phyloP scores from a whole-genome alignment of 768 basidiomycete genomes.

The Lentinula sp. region DNA sequence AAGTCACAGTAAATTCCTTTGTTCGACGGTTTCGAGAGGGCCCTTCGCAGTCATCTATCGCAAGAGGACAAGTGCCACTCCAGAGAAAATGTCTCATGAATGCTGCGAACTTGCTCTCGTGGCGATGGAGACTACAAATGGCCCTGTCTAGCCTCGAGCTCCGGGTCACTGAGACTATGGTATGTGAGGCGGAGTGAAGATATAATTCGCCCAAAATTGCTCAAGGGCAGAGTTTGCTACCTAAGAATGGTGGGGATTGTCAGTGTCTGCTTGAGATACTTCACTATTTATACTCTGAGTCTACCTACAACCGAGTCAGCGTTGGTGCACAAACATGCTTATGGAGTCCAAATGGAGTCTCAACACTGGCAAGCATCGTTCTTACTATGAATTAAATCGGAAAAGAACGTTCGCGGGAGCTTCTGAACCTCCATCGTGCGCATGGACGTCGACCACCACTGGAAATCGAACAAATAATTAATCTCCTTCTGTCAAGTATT shows the following conservation, averaged over 20 bases:
- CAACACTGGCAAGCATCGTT: neutral
- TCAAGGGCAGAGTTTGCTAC: too few relatives aligned
- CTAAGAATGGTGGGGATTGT: too few relatives aligned
- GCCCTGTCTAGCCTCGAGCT: constrained; percentile 15
- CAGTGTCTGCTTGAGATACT: too few relatives aligned
- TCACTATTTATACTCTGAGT: too few relatives aligned
- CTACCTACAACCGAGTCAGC: too few relatives aligned
- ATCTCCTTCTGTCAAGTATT: neutral
- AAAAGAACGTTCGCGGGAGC: neutral
- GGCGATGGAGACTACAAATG: constrained; percentile 16
- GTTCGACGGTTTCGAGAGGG: constrained; percentile 12
- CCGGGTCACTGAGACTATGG: neutral
- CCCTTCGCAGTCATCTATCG: constrained; percentile 76
- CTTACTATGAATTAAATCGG: neutral
- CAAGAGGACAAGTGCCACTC: constrained; percentile 40
- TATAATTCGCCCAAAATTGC: too few relatives aligned
- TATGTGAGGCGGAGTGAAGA: too few relatives aligned
- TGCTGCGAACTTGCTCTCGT: constrained; percentile 12
- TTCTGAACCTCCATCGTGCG: neutral
- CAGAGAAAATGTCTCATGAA: constrained; percentile 9
- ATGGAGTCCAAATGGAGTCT: too few relatives aligned
- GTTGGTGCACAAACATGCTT: too few relatives aligned
- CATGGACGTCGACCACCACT: neutral
- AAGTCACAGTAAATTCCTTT: neutral
- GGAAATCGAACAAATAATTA: neutral